These are phyloP conservation scores for Hanseniaspora jakobsenii DNA, from an alignment of 805 yeast genomes.

Conservation along the genomic window DNA sequence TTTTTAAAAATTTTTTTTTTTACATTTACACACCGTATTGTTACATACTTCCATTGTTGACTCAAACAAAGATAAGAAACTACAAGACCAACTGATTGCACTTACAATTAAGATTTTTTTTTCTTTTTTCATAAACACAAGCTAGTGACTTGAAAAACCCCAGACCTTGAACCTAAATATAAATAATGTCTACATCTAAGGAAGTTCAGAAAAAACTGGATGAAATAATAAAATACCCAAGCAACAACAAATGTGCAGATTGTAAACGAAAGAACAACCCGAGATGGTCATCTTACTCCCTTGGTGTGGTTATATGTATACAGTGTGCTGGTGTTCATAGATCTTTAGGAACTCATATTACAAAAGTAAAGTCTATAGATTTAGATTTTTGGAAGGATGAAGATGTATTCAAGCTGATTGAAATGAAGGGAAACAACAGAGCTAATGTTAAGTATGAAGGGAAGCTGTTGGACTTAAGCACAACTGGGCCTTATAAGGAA, in stretches of 20 bases:
- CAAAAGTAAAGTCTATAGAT: conserved; percentile 86
- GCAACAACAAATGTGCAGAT: conserved; percentile 76
- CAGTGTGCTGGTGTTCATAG: conserved; percentile 94
- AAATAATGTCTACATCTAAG: conserved; percentile 17
- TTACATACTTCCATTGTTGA: too few relatives aligned
- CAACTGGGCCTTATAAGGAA: conserved; percentile 35
- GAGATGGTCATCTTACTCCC: conserved; percentile 94
- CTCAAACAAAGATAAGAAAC: too few relatives aligned
- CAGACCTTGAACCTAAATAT: too few relatives aligned
- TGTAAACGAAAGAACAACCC: conserved; percentile 86
- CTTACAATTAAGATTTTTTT: too few relatives aligned
- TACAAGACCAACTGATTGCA: too few relatives aligned
- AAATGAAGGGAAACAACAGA: conserved; percentile 65
- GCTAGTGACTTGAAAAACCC: too few relatives aligned
- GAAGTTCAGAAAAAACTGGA: conserved; percentile 42
- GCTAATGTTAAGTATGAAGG: conserved; percentile 82
- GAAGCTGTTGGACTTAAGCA: conserved; percentile 31
- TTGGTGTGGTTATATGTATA: conserved; percentile 87
- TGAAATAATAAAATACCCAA: conserved; percentile 62
- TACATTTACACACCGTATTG: too few relatives aligned
- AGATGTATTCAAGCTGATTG: conserved; percentile 67
- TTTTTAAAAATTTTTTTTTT: too few relatives aligned
- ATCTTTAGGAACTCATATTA: conserved; percentile 89
- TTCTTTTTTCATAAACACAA: too few relatives aligned
- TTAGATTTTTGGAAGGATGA: conserved; percentile 94